Evolutionary conservation across 306 rosid species (phyloP), one percentile per base, ranked within the genome.

Genomic region (Geum urbanum): DNA sequence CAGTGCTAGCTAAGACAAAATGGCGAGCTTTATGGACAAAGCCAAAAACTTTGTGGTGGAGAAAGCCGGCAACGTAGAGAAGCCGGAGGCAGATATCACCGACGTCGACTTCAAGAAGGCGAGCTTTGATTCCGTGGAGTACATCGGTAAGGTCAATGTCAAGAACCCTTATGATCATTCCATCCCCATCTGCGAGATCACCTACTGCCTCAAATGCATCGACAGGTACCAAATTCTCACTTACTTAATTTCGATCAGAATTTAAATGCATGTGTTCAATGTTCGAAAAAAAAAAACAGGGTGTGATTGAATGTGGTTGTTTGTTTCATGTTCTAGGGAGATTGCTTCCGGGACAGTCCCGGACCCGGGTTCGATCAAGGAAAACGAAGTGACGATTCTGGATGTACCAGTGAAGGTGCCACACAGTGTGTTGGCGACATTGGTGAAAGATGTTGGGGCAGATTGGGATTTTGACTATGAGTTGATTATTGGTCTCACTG

Each of bases 401-500:
- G 85, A 91, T 5, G 97, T 91, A 5, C 89, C 78, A 0, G 82
- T 91, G 69, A 91, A 83, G 77, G 95, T 91, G 46, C 79, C 96
- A 1, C 92, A 91, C 46, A 83, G 76, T 61, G 18, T 89, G 54
- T 69, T 94, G 82, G 1, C 87, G 76, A 88, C 82, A 55, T 75
- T 94, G 68, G 92, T 83, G 5, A 90, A 37, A 75, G 97, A 87
- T 65, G 61, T 94, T 14, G 92, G 86, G 0, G 79, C 83, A n/a
- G 99, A 94, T 63, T 83, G 97, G 97, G 95, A 94, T 71, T 85
- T 94, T 4, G 99, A 94, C 69, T 94, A 94, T 35, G 86, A 84
- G 40, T 53, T 94, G 78, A 73, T 67, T 6, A 16, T 94, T 18
- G 80, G 91, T 15, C 88, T 94, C 18, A 52, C 80, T 10, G 66